These are phyloP conservation scores for Cyclotella choctawhatcheeana DNA, from an alignment of 108 stramenopile genomes.

Conservation along the genomic window DNA sequence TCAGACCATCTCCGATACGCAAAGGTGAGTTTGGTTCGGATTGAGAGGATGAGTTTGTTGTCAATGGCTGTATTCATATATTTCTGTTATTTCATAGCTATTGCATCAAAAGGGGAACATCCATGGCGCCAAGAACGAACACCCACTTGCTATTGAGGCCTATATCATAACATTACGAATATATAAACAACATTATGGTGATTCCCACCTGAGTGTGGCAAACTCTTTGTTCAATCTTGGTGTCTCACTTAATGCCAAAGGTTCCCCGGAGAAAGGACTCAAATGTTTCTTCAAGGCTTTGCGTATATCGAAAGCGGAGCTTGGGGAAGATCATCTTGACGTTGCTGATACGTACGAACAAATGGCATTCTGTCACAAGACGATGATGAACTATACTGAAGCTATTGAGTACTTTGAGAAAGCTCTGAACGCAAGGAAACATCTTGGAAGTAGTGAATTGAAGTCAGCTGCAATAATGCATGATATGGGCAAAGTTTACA, in stretches of 20 bases:
- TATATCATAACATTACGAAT: slow-evolving; percentile 49
- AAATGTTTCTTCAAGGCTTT: slow-evolving; percentile 51
- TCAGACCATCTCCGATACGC: slow-evolving; percentile 42
- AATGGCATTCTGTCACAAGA: slow-evolving; percentile 46
- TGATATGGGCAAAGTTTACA: slow-evolving; percentile 46
- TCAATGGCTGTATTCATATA: too few species aligned
- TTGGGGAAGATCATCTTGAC: slow-evolving; percentile 60
- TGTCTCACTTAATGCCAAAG: slow-evolving; percentile 56
- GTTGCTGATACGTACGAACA: slow-evolving; percentile 59
- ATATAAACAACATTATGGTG: slow-evolving; percentile 53
- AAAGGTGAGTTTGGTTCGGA: background rate
- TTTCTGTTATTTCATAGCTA: slow-evolving; percentile 3
- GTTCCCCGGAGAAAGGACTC: slow-evolving; percentile 56
- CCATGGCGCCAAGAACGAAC: slow-evolving; percentile 39
- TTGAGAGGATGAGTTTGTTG: background rate
- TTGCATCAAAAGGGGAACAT: slow-evolving; percentile 52
- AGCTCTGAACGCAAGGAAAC: slow-evolving; percentile 45
- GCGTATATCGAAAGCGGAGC: slow-evolving; percentile 36
- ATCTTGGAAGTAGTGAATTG: slow-evolving; percentile 29
- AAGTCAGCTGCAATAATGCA: slow-evolving; percentile 48
- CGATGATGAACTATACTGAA: slow-evolving; percentile 36
- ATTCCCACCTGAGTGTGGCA: slow-evolving; percentile 55
- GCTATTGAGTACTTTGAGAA: slow-evolving; percentile 53
- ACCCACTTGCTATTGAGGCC: slow-evolving; percentile 49
- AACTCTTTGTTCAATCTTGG: slow-evolving; percentile 60